phyloP scores from a whole-genome alignment of 2,329 filamentous ascomycete genomes.

The Pseudogymnoascus sp. region DNA sequence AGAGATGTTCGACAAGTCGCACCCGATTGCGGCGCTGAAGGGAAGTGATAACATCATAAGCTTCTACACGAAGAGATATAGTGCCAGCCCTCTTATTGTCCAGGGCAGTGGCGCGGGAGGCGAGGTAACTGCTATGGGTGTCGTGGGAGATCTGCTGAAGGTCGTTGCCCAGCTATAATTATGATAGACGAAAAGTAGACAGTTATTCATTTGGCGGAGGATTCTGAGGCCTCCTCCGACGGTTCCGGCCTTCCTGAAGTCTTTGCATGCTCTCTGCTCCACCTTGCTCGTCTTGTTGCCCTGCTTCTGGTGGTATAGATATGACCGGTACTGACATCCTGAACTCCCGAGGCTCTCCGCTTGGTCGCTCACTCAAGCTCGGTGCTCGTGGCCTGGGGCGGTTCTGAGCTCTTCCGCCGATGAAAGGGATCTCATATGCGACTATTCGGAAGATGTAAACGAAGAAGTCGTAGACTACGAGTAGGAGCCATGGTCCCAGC shows the following conservation, averaged over 20 bases:
- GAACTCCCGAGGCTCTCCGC: constrained; percentile 36
- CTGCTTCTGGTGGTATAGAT: constrained; percentile 10
- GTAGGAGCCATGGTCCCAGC: constrained; percentile 55
- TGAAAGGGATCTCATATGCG: constrained; percentile 51
- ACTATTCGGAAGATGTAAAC: constrained; percentile 55
- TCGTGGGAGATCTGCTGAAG: constrained; percentile 89
- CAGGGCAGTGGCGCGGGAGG: constrained; percentile 92
- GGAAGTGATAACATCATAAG: constrained; percentile 98
- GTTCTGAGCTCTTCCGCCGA: constrained; percentile 56
- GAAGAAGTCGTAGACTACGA: constrained; percentile 58
- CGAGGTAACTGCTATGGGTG: constrained; percentile 96
- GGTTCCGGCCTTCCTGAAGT: neutral
- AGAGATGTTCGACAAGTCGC: constrained; percentile 79
- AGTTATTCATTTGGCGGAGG: neutral
- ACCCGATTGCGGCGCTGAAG: constrained; percentile 89
- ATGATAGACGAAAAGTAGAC: constrained; percentile 4
- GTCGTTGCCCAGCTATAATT: constrained; percentile 63
- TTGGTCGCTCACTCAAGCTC: constrained; percentile 52
- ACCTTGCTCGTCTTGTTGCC: constrained; percentile 10
- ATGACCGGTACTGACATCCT: constrained; percentile 23
- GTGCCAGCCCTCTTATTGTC: constrained; percentile 82
- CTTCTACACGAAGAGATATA: constrained; percentile 96
- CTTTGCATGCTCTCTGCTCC: constrained; percentile 10
- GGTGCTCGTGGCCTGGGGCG: constrained; percentile 55
- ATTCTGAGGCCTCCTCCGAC: neutral